Percentiles rank a stretch among this genome's conserved stretches.
Evolutionary conservation across 371 early-diverging fungal species (phyloP).

Genomic region (Mucor saturninus): DNA sequence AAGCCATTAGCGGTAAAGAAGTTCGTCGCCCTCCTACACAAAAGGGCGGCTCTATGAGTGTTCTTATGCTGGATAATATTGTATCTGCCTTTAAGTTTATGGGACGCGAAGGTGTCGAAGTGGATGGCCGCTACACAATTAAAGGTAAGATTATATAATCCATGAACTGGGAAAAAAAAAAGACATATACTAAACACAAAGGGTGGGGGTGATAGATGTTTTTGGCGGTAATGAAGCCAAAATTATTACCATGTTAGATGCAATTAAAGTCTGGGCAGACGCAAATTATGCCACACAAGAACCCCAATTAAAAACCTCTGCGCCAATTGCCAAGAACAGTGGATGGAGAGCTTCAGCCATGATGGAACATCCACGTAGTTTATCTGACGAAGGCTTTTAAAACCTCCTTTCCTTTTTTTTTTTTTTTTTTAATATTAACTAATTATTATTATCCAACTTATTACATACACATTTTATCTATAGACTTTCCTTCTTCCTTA

Average conservation of each 20-base stretch:
- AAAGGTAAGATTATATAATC: constrained; percentile 29
- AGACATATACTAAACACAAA: no score
- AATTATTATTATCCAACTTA: no score
- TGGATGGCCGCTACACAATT: constrained; percentile 59
- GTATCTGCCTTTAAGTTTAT: constrained; percentile 69
- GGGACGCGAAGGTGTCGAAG: constrained; percentile 61
- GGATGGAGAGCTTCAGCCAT: constrained; percentile 36
- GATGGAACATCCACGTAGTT: constrained; percentile 18
- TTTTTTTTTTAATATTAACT: not conserved
- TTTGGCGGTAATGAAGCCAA: constrained; percentile 61
- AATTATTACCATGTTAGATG: constrained; percentile 56
- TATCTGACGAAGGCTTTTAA: constrained; percentile 10
- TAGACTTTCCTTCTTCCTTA: no score
- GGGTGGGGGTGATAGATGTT: constrained; percentile 34
- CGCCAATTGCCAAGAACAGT: constrained; percentile 20
- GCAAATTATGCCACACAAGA: constrained; percentile 12
- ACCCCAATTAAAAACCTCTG: constrained; percentile 15
- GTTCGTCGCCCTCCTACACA: constrained; percentile 46
- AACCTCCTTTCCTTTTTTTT: not conserved
- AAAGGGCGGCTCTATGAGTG: constrained; percentile 39
- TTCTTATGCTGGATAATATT: constrained; percentile 61
- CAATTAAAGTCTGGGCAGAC: constrained; percentile 47
- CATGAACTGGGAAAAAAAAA: not conserved
- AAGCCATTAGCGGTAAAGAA: constrained; percentile 53
- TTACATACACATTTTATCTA: no score